Conservation (phyloP, 2,329 filamentous ascomycete species). For the Monosporascus sp. region DNA sequence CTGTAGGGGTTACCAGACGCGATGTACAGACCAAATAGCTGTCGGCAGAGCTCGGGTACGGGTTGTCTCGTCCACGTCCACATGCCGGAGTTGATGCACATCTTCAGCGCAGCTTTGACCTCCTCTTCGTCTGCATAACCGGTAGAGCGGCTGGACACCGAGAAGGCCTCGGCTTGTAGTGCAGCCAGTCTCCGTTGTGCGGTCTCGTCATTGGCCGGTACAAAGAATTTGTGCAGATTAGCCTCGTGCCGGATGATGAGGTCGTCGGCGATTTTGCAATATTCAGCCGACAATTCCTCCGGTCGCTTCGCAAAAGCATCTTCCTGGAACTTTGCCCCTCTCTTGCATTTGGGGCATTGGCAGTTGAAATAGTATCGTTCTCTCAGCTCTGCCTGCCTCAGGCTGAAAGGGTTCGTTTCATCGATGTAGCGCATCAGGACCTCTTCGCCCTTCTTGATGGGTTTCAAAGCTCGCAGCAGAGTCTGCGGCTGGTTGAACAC, state of each 20-base stretch:
- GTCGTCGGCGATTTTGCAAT: slow-evolving; percentile 13
- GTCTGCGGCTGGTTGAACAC: slow-evolving; percentile 41
- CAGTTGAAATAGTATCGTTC: slow-evolving; percentile 44
- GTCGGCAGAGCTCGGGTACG: slow-evolving; percentile 17
- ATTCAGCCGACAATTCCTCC: slow-evolving; percentile 13
- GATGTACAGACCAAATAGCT: slow-evolving; percentile 18
- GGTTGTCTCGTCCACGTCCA: slow-evolving; percentile 22
- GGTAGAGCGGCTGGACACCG: slow-evolving; percentile 7
- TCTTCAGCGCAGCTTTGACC: slow-evolving; percentile 14
- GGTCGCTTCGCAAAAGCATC: slow-evolving; percentile 31
- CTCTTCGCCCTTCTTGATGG: slow-evolving; percentile 44
- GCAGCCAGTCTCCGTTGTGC: slow-evolving; percentile 17
- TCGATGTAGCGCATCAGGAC: slow-evolving; percentile 46
- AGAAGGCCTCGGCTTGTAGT: slow-evolving; percentile 20
- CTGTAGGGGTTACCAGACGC: slow-evolving; percentile 14
- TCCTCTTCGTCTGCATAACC: slow-evolving; percentile 10
- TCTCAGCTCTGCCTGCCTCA: slow-evolving; percentile 39
- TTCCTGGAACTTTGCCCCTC: slow-evolving; percentile 32
- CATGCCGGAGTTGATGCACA: slow-evolving; percentile 21
- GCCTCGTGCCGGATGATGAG: slow-evolving; percentile 10
- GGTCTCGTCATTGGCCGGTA: slow-evolving; percentile 4
- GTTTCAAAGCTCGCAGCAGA: slow-evolving; percentile 37
- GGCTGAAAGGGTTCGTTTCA: slow-evolving; percentile 36
- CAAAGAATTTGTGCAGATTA: slow-evolving; percentile 7
- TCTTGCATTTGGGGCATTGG: slow-evolving; percentile 40